phyloP scores from a whole-genome alignment of 2,329 filamentous ascomycete species.

The Claviceps monticola region DNA sequence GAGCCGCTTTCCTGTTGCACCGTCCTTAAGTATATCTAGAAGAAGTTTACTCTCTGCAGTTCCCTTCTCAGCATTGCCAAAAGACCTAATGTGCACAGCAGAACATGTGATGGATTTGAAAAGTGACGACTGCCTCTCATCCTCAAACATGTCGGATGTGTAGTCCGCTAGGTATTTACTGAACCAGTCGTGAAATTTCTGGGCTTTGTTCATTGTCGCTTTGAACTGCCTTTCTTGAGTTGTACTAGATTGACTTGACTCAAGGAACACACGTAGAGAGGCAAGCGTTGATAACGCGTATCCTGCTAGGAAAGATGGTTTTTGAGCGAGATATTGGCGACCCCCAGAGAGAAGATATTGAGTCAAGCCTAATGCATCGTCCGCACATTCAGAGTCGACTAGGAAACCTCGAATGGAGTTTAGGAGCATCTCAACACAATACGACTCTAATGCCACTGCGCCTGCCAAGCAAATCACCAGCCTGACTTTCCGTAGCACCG shows the following conservation, averaged over 20 bases:
- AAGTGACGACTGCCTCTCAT: slow-evolving; percentile 33
- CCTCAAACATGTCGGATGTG: slow-evolving; percentile 36
- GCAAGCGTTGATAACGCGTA: slow-evolving; percentile 67
- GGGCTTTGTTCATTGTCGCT: slow-evolving; percentile 61
- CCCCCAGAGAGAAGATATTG: slow-evolving; percentile 70
- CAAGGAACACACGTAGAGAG: slow-evolving; percentile 62
- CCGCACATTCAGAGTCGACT: slow-evolving; percentile 72
- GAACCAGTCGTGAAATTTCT: slow-evolving; percentile 69
- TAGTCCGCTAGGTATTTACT: slow-evolving; percentile 53
- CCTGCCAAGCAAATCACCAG: slow-evolving; percentile 71
- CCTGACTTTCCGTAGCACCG: slow-evolving; percentile 73
- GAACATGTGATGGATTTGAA: slow-evolving; percentile 57
- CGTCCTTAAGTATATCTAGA: slow-evolving; percentile 66
- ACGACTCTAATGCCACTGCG: slow-evolving; percentile 55
- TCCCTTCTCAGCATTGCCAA: slow-evolving; percentile 54
- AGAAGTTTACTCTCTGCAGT: slow-evolving; percentile 70
- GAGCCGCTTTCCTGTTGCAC: slow-evolving; percentile 44
- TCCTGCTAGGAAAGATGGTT: slow-evolving; percentile 67
- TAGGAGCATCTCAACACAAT: slow-evolving; percentile 81
- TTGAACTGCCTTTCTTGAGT: slow-evolving; percentile 76
- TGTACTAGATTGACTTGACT: slow-evolving; percentile 61
- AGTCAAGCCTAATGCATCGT: slow-evolving; percentile 76
- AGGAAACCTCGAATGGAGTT: slow-evolving; percentile 68
- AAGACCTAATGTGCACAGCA: slow-evolving; percentile 50
- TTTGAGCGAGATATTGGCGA: slow-evolving; percentile 44